Percentiles rank a stretch among this genome's conserved stretches.
Conservation (phyloP, 495 filamentous ascomycete species). For the Penicillium taxi region DNA sequence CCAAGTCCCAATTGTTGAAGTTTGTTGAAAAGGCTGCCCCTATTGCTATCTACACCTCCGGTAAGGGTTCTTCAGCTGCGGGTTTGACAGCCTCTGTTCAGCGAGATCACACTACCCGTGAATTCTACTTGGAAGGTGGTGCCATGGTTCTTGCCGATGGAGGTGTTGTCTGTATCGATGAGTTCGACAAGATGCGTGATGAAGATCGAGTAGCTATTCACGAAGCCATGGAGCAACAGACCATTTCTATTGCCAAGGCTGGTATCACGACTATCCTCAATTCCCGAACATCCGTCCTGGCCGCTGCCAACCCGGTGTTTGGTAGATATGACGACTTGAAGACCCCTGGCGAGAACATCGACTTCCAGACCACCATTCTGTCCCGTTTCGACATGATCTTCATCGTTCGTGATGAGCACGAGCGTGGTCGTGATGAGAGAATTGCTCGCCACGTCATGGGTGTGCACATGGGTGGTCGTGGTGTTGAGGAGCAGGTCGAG, state of each 20-base stretch:
- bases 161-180: slow-evolving; percentile 98
- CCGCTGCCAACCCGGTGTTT: slow-evolving; percentile 96
- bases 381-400: slow-evolving; percentile 99
- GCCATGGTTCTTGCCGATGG: slow-evolving; percentile 98
- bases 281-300: slow-evolving; percentile 87
- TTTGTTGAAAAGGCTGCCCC: slow-evolving; percentile 96
- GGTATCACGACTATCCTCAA: slow-evolving; percentile 99
- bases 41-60: slow-evolving; percentile 98
- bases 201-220: slow-evolving; percentile 98
- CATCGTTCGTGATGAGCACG: slow-evolving; percentile 94
- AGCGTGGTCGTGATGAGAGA: slow-evolving; percentile 77
- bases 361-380: slow-evolving; percentile 98
- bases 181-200: slow-evolving; percentile 99
- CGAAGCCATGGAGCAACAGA: slow-evolving; percentile 99
- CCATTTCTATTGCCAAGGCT: slow-evolving; percentile 98
- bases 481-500: slow-evolving; percentile 73
- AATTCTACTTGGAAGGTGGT: slow-evolving; percentile 97
- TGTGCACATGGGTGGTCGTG: slow-evolving; percentile 88
- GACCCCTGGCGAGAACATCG: slow-evolving; percentile 96
- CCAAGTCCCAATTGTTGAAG: slow-evolving; percentile 94
- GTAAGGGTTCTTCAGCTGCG: slow-evolving; percentile 96
- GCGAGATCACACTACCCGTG: slow-evolving; percentile 79
- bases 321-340: slow-evolving; percentile 98
- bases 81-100: slow-evolving; percentile 98
- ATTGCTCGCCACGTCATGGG: slow-evolving; percentile 98